phyloP scores from a whole-genome alignment of 1,139 yeast genomes.

The Saccharomyces hybrid region DNA sequence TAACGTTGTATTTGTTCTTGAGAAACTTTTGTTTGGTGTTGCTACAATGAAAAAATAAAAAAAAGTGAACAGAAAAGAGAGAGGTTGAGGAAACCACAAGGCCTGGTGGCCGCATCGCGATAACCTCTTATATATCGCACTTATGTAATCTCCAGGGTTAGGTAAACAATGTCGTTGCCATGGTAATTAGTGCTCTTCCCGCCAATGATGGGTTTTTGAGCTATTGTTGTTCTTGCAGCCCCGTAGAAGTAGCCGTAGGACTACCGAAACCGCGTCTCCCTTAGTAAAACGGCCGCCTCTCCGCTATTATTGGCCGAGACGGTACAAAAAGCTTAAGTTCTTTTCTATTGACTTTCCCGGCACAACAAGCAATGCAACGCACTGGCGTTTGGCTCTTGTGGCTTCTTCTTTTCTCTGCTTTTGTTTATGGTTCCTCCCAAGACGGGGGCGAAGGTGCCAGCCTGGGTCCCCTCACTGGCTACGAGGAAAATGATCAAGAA shows the following conservation, averaged over 20 bases:
- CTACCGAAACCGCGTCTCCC: background rate
- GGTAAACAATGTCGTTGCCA: background rate
- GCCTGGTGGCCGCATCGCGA: background rate
- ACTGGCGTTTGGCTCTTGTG: background rate
- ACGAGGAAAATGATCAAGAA: background rate
- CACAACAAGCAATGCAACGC: background rate
- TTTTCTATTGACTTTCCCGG: background rate
- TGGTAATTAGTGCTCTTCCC: background rate
- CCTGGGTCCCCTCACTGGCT: background rate
- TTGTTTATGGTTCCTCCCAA: background rate
- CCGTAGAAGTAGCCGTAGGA: background rate
- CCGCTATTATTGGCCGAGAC: background rate
- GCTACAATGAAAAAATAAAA: too few species aligned
- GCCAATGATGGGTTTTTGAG: background rate
- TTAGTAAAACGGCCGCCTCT: background rate
- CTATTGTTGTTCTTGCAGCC: background rate
- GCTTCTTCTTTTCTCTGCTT: background rate
- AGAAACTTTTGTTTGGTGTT: too few species aligned
- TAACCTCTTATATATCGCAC: background rate
- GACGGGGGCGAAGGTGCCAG: background rate
- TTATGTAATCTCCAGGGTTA: background rate
- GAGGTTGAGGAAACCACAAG: background rate
- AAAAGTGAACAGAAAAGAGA: background rate
- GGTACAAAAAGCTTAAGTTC: background rate
- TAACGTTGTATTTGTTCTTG: too few species aligned